phyloP scores from a whole-genome alignment of 202 grass and related monocot species.

The Zoysia matrella region DNA sequence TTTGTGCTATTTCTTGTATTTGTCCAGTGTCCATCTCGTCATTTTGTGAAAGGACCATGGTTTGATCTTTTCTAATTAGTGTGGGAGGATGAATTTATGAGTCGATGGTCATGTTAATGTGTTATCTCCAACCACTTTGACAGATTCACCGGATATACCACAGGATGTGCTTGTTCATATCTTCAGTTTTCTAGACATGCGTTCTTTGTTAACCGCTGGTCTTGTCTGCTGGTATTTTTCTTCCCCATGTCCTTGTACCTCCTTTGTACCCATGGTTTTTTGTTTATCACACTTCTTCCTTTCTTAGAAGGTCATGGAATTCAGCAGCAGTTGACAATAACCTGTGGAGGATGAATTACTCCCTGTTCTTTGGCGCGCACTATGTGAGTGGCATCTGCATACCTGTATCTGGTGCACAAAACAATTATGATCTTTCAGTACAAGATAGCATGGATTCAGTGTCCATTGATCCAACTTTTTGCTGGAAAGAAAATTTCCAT shows the following conservation, averaged over 20 bases:
- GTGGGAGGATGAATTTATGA: neutral
- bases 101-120: neutral
- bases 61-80: conserved; percentile 21
- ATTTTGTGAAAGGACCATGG: conserved; percentile 14
- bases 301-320: conserved; percentile 81
- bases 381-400: conserved; percentile 7
- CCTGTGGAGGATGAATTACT: conserved; percentile 75
- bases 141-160: conserved; percentile 64
- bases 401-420: conserved; percentile 23
- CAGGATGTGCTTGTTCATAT: conserved; percentile 81
- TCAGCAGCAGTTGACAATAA: conserved; percentile 70
- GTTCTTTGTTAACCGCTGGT: conserved; percentile 66
- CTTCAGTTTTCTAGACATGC: conserved; percentile 84
- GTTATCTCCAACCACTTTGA: neutral
- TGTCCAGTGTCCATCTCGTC: neutral
- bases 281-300: conserved; percentile 30
- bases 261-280: conserved; percentile 35
- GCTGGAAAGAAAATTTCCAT: conserved; percentile 66
- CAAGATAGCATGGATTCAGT: conserved; percentile 24
- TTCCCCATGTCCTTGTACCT: conserved; percentile 15
- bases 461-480: conserved; percentile 31
- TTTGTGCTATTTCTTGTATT: neutral
- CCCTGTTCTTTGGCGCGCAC: conserved; percentile 53
- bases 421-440: conserved; percentile 13
- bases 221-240: conserved; percentile 77